Evolutionary conservation across 1,139 yeast genomes (phyloP).

Genomic region (Geotrichum klebahnii): DNA sequence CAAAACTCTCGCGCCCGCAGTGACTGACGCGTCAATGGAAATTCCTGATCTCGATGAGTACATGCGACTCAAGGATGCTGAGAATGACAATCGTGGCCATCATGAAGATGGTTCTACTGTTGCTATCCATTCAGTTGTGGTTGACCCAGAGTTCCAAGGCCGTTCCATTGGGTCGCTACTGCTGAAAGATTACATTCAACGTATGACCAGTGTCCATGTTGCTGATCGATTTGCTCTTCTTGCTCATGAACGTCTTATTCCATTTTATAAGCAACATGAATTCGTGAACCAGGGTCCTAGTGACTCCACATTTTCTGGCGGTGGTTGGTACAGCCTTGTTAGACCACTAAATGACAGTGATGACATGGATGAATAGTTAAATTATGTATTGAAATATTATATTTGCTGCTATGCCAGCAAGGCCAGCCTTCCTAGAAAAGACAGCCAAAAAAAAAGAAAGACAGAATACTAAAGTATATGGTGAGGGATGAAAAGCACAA

Average conservation of each 20-base stretch:
- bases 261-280: conserved; percentile 78
- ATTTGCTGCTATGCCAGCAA: too few relatives aligned
- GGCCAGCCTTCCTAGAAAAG: too few relatives aligned
- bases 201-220: conserved; percentile 77
- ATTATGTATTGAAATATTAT: not conserved
- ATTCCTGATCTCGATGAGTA: conserved; percentile 45
- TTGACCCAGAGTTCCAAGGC: conserved; percentile 75
- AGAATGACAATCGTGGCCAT: conserved; percentile 57
- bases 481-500: too few relatives aligned
- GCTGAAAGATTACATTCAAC: conserved; percentile 84
- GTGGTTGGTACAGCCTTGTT: conserved; percentile 15
- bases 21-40: conserved; percentile 67
- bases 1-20: conserved; percentile 45
- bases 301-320: conserved; percentile 42
- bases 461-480: too few relatives aligned
- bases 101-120: conserved; percentile 67
- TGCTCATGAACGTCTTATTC: conserved; percentile 63
- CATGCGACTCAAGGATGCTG: conserved; percentile 28
- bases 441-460: too few relatives aligned
- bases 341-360: not conserved
- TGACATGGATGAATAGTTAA: not conserved
- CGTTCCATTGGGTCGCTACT: conserved; percentile 78
- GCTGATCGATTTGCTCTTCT: conserved; percentile 74
- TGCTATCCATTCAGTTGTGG: conserved; percentile 79
- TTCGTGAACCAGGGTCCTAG: conserved; percentile 63